Evolutionary conservation across 495 filamentous ascomycete genomes (phyloP), one percentile per base, ranked within the genome.

Genomic region (Aspergillus bridgeri): DNA sequence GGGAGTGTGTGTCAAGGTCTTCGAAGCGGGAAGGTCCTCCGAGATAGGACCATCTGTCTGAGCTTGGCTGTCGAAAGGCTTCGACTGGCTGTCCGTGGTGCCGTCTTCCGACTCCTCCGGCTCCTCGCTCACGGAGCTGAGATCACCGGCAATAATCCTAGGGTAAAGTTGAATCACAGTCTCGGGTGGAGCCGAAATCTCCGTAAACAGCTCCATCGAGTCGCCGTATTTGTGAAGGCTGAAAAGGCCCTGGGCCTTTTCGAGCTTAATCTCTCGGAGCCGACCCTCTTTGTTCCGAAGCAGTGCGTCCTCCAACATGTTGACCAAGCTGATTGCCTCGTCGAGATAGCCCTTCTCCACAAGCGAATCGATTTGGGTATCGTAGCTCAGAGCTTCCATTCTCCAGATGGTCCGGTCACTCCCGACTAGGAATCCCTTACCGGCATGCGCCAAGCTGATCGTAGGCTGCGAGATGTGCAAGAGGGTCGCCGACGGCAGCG

Each of bases 391-490:
- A n/a, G 92, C 87, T 47, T 86, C 88, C 94, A 98, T 96, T 50
- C 92, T 86, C 95, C 95, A 99, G 27, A 99, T 89, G 20, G 79
- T 86, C 17, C 92, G 81, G 29, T 97, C 92, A 61, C 92, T 96
- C 6, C 85, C 80, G 18, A 97, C 91, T 51, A 96, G 81, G 63
- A 98, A 98, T 0, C 91, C 90, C 70, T 97, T 98, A 0, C 91
- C 94, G 0, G 92, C 92, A 71, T 98, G 94, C 0, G 91, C 88
- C 22, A 99, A 78, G 57, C 91, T 95, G 57, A 92, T 89, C 45
- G 89, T 96, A 2, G 95, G 91, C 55, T 94, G 92, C 1, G 91
- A 91, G n/a, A 98, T 93, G 65, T 97, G 91, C 50, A 99, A 72
- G 53, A 88, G 83, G 38, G 80, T 88, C 0, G 94, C 94, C 7